Evolutionary conservation across 148 eudicot species (phyloP), one percentile per base, ranked within the genome.

Genomic region (Tetragonia tetragonoides): DNA sequence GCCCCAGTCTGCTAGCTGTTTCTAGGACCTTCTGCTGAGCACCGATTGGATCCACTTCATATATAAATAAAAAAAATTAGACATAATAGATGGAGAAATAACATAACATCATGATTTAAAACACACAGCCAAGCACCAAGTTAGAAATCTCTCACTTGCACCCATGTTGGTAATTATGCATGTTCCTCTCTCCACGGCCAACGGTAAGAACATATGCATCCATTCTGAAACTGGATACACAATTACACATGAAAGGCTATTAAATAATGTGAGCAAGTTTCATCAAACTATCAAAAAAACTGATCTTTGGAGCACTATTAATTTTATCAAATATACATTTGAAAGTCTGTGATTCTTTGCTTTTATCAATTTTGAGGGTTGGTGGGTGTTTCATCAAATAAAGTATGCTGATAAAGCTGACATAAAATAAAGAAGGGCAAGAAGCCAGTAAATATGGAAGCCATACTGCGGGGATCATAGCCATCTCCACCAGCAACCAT

Each of bases 91-190:
- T 15, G 37, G 10, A 41, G 18, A 6, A 62, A 75, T 65, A 60
- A 60, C 23, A 38, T 38, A 68, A 44, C 49, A 51, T 34, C 70
- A 57, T 63, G n/a, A 74, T 72, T 9, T 20, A 47, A 68, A 74
- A 76, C 21, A 49, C 74, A 75, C 20, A 34, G 10, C 12, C 20
- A 40, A 72, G 1, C 67, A 73, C 53, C 47, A 72, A n/a, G 9
- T 14, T 9, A 37, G 20, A 23, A 28, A 73, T 16, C 1, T 76
- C 93, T 86, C 78, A 96, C 99, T 87, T 87, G 99, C 99, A 79
- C 99, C 99, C 99, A 96, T 96, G 79, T 96, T 96, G 80, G 99
- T 96, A 66, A 96, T 86, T 78, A 96, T 96, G 87, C 95, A 84
- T 77, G 92, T 87, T 75, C 97, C 97, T 71, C 89, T 88, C 83